Conservation (phyloP, 176 grass and related monocot genomes). For the Juncus effusus region DNA sequence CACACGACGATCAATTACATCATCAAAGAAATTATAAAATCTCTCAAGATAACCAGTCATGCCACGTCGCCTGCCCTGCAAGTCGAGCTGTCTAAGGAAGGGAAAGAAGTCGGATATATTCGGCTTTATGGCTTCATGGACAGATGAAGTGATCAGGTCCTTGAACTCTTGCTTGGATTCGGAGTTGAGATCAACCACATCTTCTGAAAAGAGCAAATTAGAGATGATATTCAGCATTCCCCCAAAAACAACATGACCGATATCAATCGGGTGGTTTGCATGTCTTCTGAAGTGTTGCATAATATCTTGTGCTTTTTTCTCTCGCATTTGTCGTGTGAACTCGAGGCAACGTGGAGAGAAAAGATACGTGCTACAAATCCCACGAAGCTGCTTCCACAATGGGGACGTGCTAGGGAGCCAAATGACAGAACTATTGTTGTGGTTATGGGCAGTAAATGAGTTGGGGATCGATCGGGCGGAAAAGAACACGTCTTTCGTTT, state of each 20-base stretch:
- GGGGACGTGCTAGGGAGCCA: conserved; percentile 21
- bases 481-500: conserved; percentile 21
- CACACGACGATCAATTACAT: conserved; percentile 15
- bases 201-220: conserved; percentile 32
- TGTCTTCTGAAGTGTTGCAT: background rate
- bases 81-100: conserved; percentile 19
- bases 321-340: conserved; percentile 12
- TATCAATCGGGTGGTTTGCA: background rate
- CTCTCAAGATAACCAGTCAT: conserved; percentile 6
- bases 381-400: conserved; percentile 20
- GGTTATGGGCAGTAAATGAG: conserved; percentile 1
- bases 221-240: conserved; percentile 37
- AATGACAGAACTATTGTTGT: conserved; percentile 25
- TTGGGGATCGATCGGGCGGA: conserved; percentile 22
- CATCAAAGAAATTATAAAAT: conserved; percentile 36
- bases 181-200: conserved; percentile 18
- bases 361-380: conserved; percentile 15
- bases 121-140: conserved; percentile 14
- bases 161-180: conserved; percentile 3
- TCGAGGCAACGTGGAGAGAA: conserved; percentile 8
- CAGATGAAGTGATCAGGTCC: conserved; percentile 7
- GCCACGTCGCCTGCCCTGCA: conserved; percentile 26
- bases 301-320: background rate
- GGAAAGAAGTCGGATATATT: conserved; percentile 34
- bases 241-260: conserved; percentile 25